These are phyloP conservation scores for Ceratocystis cacaofunesta DNA, from an alignment of 2,329 filamentous ascomycete species.

Conservation along the genomic window DNA sequence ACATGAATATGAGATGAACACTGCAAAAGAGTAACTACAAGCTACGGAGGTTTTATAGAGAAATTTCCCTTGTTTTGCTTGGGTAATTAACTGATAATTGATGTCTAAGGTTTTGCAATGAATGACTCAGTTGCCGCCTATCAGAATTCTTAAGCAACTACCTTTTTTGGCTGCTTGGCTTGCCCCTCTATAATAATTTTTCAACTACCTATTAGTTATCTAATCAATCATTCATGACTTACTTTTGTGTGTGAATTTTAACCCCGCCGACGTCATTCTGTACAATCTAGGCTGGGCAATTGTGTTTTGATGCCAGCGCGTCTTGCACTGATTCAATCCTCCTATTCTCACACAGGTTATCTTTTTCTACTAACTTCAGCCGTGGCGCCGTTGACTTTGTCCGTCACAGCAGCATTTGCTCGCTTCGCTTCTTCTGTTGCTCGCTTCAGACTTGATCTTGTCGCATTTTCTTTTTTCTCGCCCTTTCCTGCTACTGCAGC, in stretches of 20 bases:
- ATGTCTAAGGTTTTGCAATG: not conserved
- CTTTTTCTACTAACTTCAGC: not conserved
- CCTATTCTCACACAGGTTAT: not conserved
- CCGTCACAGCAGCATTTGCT: not conserved
- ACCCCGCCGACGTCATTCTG: conserved; percentile 5
- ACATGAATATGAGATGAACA: not conserved
- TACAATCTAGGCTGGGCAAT: not conserved
- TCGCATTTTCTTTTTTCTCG: not conserved
- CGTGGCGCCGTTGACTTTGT: conserved; percentile 6
- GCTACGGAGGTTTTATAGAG: no score
- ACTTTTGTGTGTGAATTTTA: not conserved
- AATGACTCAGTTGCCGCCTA: not conserved
- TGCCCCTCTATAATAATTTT: conserved; percentile 14
- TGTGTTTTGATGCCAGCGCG: not conserved
- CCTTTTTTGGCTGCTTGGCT: not conserved
- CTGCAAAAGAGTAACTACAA: not conserved
- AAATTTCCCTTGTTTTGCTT: not conserved
- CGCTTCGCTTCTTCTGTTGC: not conserved
- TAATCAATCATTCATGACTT: conserved; percentile 1
- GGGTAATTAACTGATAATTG: not conserved
- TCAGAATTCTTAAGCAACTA: not conserved
- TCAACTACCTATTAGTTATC: not conserved
- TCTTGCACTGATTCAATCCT: not conserved
- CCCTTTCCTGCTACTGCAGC: not conserved
- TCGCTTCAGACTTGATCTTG: not conserved